Evolutionary conservation across 768 basidiomycete genomes (phyloP), one percentile per base, ranked within the genome.

Genomic region (Hypholoma fasciculare): DNA sequence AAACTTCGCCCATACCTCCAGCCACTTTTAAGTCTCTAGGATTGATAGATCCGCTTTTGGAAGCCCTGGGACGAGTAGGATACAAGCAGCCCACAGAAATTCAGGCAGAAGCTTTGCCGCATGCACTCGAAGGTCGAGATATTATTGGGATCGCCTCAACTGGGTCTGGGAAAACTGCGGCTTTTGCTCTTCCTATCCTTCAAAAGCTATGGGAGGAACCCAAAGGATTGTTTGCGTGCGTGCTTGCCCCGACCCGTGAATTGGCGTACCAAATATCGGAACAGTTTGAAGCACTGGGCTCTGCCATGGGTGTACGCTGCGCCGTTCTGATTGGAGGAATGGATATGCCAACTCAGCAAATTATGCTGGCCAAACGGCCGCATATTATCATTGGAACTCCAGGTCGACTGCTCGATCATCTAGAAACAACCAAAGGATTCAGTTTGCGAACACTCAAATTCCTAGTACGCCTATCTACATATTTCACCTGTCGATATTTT

Each of bases 121-220:
- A 86, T 75, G 96, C 96, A 17, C 75, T 99, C 6, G 80, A 91
- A 70, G 96, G 95, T 0, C 86, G 89, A 67, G 97, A 99, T 76
- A 92, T 99, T 63, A 98, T 99, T 58, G 97, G 97, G 17, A 90
- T 99, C n/a, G 97, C 97, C 34, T 88, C 93, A 63, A 99, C 97
- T 9, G 97, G 97, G 30, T 94, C 92, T 12, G 97, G 96, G 64
- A 98, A 99, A 78, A 98, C 97, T 0, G 96, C 95, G 14, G 96
- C 97, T 19, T 98, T 98, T 73, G 94, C 93, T 23, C 76, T 98
- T 5, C 97, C 97, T 2, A 96, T 99, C 58, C 76, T 99, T 37
- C 97, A 99, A 73, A 93, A 93, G 64, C 75, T 98, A 72, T 98
- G 95, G 95, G 91, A 95, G 49, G 91, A 96, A 30, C 97, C 97